Evolutionary conservation across 352 stramenopile species (phyloP), one percentile per base, ranked within the genome.

Genomic region (Pythium phragmitis): DNA sequence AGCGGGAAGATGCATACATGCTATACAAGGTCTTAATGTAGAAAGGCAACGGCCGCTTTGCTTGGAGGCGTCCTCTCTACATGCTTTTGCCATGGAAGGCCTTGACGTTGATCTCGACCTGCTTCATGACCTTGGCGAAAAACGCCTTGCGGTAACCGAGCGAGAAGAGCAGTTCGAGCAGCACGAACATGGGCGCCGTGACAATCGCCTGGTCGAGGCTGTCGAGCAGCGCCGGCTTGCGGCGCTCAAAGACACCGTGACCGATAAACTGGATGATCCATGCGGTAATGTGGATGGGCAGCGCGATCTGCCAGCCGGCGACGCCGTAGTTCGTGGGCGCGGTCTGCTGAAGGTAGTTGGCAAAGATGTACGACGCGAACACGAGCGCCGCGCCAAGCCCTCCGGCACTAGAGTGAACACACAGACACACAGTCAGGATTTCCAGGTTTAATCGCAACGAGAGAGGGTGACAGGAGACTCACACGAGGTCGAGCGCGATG

Each of bases 181-280:
- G 61, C 65, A 97, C 88, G 51, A 97, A 97, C 66, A 97, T 82
- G 3, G 88, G 87, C 7, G 88, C 88, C 8, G 85, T 92, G 33
- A 93, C 74, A n/a, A 90, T 23, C 13, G 77, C 87, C 55, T 96
- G 88, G 69, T 94, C 84, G 42, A 96, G 68, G 58, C 85, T 95
- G 61, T 96, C 85, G 6, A 96, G 72, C 0, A 97, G 73, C 52
- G 89, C 88, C 0, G 89, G 89, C 47, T 91, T 89, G 57, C 85
- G 82, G 42, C 85, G 75, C 62, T 96, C 89, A 46, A 89, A 94
- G n/a, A 96, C 77, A 9, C 76, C 82, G 63, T 96, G 88, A 33
- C 85, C 89, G 60, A 94, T 87, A 61, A 97, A 94, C 69, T 97
- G 79, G 9, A 41, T 34, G 54, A 89, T 82, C 89, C 88, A 96